Conservation (phyloP, 2,329 filamentous ascomycete species). For the Cladosporium velox region DNA sequence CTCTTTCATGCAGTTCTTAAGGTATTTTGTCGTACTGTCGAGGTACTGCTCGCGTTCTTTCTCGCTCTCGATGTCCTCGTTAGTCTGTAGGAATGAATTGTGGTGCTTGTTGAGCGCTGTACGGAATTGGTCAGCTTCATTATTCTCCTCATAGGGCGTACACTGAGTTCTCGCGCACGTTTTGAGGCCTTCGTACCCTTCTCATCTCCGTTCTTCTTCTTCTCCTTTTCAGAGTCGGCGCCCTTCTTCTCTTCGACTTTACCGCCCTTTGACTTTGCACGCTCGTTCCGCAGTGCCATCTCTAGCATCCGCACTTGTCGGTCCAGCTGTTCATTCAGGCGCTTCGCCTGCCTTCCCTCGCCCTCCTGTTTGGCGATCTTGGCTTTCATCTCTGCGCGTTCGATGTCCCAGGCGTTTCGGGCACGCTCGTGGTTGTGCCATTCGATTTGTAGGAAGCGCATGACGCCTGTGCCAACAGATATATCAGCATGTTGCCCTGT, state of each 20-base stretch:
- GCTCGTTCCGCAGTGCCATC: slow-evolving; percentile 80
- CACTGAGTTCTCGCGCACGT: slow-evolving; percentile 25
- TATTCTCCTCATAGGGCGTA: background rate
- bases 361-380: slow-evolving; percentile 94
- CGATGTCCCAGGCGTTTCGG: slow-evolving; percentile 97
- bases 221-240: slow-evolving; percentile 23
- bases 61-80: slow-evolving; percentile 47
- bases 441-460: slow-evolving; percentile 98
- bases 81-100: slow-evolving; percentile 55
- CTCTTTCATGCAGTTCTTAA: slow-evolving; percentile 68
- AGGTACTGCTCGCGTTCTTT: slow-evolving; percentile 60
- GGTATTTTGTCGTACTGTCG: slow-evolving; percentile 64
- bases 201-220: slow-evolving; percentile 22
- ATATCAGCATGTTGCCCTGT: slow-evolving; percentile 28
- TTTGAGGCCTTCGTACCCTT: slow-evolving; percentile 27
- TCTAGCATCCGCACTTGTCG: slow-evolving; percentile 91
- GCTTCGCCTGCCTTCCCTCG: slow-evolving; percentile 80
- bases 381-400: slow-evolving; percentile 98
- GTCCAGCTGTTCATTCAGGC: slow-evolving; percentile 82
- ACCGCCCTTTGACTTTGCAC: slow-evolving; percentile 54
- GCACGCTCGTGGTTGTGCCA: slow-evolving; percentile 99
- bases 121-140: slow-evolving; percentile 27
- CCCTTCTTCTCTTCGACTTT: slow-evolving; percentile 40
- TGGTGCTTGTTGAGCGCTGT: slow-evolving; percentile 49
- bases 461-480: slow-evolving; percentile 67